phyloP scores from a whole-genome alignment of 768 basidiomycete species.

The Pholiota molesta region DNA sequence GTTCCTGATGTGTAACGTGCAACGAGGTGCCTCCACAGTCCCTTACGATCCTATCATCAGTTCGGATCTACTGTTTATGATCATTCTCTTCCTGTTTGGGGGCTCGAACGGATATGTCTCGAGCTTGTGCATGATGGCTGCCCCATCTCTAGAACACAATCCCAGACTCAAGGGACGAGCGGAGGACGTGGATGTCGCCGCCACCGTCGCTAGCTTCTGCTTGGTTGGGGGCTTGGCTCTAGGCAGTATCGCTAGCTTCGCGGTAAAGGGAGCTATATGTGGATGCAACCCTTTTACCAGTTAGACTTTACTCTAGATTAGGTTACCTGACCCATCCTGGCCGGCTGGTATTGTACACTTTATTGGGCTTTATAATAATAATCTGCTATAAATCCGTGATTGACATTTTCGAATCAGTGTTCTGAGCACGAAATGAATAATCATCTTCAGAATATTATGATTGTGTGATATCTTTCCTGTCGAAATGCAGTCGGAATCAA shows the following conservation, averaged over 20 bases:
- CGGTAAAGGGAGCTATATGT: conserved; percentile 69
- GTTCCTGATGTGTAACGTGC: conserved; percentile 88
- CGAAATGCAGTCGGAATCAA: too few species aligned
- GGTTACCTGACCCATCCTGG: background rate
- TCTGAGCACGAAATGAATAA: too few species aligned
- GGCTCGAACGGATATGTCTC: conserved; percentile 80
- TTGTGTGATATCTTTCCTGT: too few species aligned
- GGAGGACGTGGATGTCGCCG: conserved; percentile 86
- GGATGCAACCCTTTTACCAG: conserved; percentile 70
- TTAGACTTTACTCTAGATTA: background rate
- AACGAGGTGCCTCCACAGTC: conserved; percentile 40
- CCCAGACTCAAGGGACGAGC: conserved; percentile 64
- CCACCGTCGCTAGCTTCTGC: conserved; percentile 79
- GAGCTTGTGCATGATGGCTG: conserved; percentile 80
- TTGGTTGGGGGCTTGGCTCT: conserved; percentile 73
- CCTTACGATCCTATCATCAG: conserved; percentile 56
- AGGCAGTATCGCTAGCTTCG: conserved; percentile 84
- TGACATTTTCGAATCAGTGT: too few species aligned
- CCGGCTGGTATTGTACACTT: background rate
- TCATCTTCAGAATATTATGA: too few species aligned
- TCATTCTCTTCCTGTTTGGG: conserved; percentile 75
- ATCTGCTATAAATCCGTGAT: background rate
- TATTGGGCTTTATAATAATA: background rate
- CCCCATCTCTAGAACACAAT: conserved; percentile 81
- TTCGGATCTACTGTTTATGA: conserved; percentile 78